These are phyloP conservation scores for Blakeslea trispora DNA, from an alignment of 371 early-diverging fungal species.

Conservation along the genomic window DNA sequence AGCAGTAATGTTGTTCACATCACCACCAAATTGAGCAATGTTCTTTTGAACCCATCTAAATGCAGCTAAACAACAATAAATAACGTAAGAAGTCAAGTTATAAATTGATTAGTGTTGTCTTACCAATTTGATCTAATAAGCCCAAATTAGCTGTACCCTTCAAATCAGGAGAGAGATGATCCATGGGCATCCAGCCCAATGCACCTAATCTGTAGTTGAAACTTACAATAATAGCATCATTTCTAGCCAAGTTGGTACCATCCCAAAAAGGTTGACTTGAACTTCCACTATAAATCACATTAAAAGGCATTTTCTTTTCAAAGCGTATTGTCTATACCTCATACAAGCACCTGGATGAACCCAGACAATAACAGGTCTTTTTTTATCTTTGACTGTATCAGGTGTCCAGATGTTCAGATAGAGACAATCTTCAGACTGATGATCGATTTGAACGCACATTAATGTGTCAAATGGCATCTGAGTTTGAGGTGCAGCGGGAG, in stretches of 20 bases:
- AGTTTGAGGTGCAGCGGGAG: conserved; percentile 35
- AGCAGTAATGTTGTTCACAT: conserved; percentile 36
- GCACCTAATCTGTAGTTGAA: conserved; percentile 45
- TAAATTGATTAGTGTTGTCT: not conserved
- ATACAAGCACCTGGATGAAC: conserved; percentile 41
- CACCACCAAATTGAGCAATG: conserved; percentile 34
- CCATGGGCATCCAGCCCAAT: conserved; percentile 36
- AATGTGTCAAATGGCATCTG: conserved; percentile 44
- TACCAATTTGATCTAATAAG: conserved; percentile 40
- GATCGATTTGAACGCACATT: conserved; percentile 36
- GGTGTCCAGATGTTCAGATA: conserved; percentile 42
- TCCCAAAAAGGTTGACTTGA: conserved; percentile 41
- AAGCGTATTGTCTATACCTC: too few species aligned
- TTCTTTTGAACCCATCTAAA: conserved; percentile 35
- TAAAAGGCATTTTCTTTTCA: too few species aligned
- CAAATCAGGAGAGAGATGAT: conserved; percentile 29
- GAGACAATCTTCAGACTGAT: conserved; percentile 43
- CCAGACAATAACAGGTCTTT: conserved; percentile 40
- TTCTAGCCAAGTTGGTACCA: conserved; percentile 37
- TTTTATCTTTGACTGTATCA: conserved; percentile 13
- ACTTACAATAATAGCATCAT: conserved; percentile 36
- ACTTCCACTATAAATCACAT: conserved; percentile 24
- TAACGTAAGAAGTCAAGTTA: too few species aligned
- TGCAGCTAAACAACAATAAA: conserved; percentile 27
- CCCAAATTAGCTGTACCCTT: conserved; percentile 34